Conservation (phyloP, 345 rosid genomes). For the Rhizophora mangle region DNA sequence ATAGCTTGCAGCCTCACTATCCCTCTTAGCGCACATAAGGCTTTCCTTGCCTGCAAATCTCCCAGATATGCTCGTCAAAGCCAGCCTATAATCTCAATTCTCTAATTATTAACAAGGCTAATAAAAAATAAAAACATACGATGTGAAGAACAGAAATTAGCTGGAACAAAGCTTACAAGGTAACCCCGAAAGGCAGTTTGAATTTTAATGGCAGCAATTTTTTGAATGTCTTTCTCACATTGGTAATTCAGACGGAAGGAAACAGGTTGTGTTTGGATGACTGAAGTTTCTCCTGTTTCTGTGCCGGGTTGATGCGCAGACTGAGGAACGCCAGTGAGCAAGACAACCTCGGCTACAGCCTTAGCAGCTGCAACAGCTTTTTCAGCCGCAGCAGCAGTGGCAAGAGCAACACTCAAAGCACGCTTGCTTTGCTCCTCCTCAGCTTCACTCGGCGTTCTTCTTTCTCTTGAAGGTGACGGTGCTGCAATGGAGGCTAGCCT, state of each 20-base stretch:
- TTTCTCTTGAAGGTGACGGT: conserved; percentile 34
- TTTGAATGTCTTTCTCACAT: conserved; percentile 26
- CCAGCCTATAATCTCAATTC: neutral
- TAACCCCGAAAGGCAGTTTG: conserved; percentile 71
- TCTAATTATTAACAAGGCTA: neutral
- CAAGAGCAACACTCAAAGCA: conserved; percentile 44
- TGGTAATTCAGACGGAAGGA: conserved; percentile 9
- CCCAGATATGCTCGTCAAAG: conserved; percentile 3
- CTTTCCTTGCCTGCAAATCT: conserved; percentile 73
- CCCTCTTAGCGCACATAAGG: conserved; percentile 82
- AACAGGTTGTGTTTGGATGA: conserved; percentile 18
- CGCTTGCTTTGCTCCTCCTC: conserved; percentile 43
- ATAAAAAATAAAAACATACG: neutral
- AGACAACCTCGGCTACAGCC: conserved; percentile 48
- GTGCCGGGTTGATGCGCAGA: conserved; percentile 27
- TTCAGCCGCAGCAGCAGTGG: conserved; percentile 56
- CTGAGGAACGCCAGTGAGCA: conserved; percentile 33
- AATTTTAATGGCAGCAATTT: conserved; percentile 52
- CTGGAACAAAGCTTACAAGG: conserved; percentile 52
- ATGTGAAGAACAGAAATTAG: conserved; percentile 5
- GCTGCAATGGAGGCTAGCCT: conserved; percentile 49
- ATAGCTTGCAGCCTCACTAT: conserved; percentile 91
- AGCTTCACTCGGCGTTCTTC: conserved; percentile 10
- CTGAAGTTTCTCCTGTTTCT: conserved; percentile 23
- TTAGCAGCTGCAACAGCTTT: conserved; percentile 52